phyloP scores from a whole-genome alignment of 2,329 filamentous ascomycete species.

The Penicillium psychrosexuale region DNA sequence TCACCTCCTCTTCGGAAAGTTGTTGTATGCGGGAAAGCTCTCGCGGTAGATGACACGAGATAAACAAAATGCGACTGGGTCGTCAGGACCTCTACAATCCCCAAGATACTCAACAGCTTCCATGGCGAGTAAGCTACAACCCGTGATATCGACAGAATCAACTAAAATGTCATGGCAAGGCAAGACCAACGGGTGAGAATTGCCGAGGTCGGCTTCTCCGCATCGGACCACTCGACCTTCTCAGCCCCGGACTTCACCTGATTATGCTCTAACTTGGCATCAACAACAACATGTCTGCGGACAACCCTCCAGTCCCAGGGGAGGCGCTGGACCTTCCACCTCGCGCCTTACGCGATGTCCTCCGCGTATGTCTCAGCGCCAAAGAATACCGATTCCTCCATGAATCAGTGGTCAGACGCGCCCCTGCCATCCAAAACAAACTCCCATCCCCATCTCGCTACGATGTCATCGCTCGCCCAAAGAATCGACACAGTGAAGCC shows the following conservation, averaged over 20 bases:
- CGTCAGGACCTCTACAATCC: too few species aligned
- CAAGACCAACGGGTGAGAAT: not conserved
- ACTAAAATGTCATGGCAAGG: too few species aligned
- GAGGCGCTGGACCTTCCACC: conserved; percentile 54
- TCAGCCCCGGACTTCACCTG: conserved; percentile 3
- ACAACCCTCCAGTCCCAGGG: conserved; percentile 10
- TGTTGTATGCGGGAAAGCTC: too few species aligned
- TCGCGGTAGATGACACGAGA: too few species aligned
- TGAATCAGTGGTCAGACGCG: conserved; percentile 74
- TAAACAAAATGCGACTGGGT: too few species aligned
- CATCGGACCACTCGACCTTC: not conserved
- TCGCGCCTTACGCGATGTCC: conserved; percentile 75
- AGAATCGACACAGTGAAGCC: conserved; percentile 66
- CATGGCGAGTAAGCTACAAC: not conserved
- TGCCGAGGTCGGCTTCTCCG: conserved; percentile 6
- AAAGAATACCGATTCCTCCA: conserved; percentile 84
- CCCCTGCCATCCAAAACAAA: conserved; percentile 57
- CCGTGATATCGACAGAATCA: too few species aligned
- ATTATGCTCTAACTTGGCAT: not conserved
- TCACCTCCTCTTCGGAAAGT: too few species aligned
- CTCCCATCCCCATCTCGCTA: conserved; percentile 51
- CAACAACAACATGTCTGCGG: conserved; percentile 25
- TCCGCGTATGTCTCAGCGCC: conserved; percentile 79
- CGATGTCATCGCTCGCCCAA: conserved; percentile 49
- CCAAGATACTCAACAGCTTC: too few species aligned